phyloP scores from a whole-genome alignment of 306 rosid genomes.

The Nissolia schottii region DNA sequence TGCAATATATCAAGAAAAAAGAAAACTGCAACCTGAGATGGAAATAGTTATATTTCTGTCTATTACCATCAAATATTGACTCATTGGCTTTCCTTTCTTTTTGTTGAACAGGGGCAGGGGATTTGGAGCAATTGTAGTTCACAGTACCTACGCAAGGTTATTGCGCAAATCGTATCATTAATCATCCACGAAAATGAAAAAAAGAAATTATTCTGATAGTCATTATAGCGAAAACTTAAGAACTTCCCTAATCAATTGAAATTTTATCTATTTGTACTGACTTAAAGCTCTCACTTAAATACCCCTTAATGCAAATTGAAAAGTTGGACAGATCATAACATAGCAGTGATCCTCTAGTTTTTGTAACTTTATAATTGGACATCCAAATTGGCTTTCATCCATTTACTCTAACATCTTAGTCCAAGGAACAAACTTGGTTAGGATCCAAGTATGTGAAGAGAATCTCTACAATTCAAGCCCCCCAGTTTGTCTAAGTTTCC shows the following conservation, averaged over 20 bases:
- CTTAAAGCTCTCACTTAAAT: neutral
- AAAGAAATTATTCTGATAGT: neutral
- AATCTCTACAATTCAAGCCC: neutral
- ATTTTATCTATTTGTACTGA: neutral
- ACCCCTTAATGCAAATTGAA: neutral
- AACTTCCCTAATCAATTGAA: neutral
- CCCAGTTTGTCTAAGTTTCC: neutral
- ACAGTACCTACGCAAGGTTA: constrained; percentile 44
- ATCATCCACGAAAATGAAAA: constrained; percentile 7
- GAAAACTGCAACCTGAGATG: neutral
- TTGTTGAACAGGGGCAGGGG: constrained; percentile 41
- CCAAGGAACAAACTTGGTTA: neutral
- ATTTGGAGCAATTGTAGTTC: constrained; percentile 43
- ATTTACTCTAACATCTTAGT: neutral
- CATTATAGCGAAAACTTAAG: neutral
- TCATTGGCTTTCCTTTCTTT: constrained; percentile 28
- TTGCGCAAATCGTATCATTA: constrained; percentile 12
- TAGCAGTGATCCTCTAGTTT: neutral
- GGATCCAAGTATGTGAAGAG: neutral
- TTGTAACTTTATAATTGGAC: neutral
- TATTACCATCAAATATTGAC: constrained; percentile 54
- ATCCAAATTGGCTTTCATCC: neutral
- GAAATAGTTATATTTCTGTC: neutral
- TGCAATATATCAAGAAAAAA: neutral
- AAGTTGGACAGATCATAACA: neutral